A percentile compares a stretch with the other conserved stretches of the same genome.
Conservation (phyloP, 2,329 filamentous ascomycete genomes). For the Xylariaceae sp. region DNA sequence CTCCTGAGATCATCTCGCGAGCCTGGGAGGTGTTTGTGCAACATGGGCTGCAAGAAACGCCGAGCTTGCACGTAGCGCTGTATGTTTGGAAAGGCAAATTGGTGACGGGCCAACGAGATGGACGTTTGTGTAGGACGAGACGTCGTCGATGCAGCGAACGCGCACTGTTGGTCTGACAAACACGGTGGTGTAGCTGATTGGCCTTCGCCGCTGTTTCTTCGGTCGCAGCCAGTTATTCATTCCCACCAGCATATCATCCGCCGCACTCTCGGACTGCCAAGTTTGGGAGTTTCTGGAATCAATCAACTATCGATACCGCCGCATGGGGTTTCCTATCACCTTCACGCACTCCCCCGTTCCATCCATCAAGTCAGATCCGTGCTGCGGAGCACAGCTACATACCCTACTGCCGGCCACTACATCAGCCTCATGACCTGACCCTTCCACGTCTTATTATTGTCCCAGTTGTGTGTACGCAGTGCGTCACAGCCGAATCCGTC, state of each 20-base stretch:
- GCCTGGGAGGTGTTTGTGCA: slow-evolving; percentile 4
- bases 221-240: slow-evolving; percentile 12
- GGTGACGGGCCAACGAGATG: slow-evolving; percentile 16
- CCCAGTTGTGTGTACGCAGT: too few relatives aligned
- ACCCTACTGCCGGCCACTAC: too few relatives aligned
- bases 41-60: slow-evolving; percentile 11
- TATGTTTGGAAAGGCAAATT: slow-evolving; percentile 17
- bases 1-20: not conserved
- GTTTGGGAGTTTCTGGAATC: slow-evolving; percentile 3
- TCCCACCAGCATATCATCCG: slow-evolving; percentile 16
- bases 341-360: not conserved
- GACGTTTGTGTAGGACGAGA: slow-evolving; percentile 26
- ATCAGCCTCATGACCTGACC: too few relatives aligned
- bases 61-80: slow-evolving; percentile 10
- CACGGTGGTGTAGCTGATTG: slow-evolving; percentile 11
- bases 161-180: slow-evolving; percentile 17
- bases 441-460: too few relatives aligned
- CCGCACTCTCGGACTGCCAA: slow-evolving; percentile 13
- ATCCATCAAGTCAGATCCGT: not conserved
- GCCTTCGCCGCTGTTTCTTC: slow-evolving; percentile 15
- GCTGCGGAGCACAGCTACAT: too few relatives aligned
- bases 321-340: slow-evolving; percentile 2
- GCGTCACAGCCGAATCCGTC: too few relatives aligned
- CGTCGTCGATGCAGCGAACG: slow-evolving; percentile 15
- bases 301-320: slow-evolving; percentile 4